Evolutionary conservation across 441 rosid genomes (phyloP), one percentile per base, ranked within the genome.

Genomic region (Gossypium laxum): DNA sequence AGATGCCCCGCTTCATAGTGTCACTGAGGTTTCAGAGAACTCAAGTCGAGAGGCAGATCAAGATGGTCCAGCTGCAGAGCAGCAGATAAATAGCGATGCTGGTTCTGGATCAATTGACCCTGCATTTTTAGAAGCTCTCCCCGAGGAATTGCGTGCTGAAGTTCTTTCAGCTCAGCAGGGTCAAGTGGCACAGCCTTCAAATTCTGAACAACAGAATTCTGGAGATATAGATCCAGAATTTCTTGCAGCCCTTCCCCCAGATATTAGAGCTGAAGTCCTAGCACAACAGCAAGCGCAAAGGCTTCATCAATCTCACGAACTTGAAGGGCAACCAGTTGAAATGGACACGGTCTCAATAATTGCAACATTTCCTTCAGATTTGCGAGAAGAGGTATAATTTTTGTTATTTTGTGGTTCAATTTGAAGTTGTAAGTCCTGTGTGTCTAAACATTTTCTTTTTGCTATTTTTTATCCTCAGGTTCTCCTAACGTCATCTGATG

Each of bases 271-370:
- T 67, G 99, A 94, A 83, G 99, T 91, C 70, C 76, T 92, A 75
- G 96, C 96, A 32, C 99, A 94, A 83, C 99, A 94, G 74, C 97
- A 89, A 80, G 97, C 96, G 19, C 99, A 94, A 70, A 89, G 97
- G 79, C 80, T 85, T 76, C 91, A 90, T 74, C 97, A 94, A 74
- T 88, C 97, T 75, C 97, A 92, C 76, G 99, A 94, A 81, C 97
- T 92, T 72, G 99, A 94, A 87, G 99, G 99, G 57, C 97, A 94
- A 82, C 99, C 99, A 1, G 99, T 94, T 71, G 99, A 94, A 85
- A 94, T 94, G 99, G 99, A 94, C 82, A 88, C 98, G 0, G 98
- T 94, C 66, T 94, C 98, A 65, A 94, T 94, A 65, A 94, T 94
- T 79, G 97, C 97, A 30, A 91, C 98, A 17, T 94, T 94, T 86